Evolutionary conservation across 2,329 filamentous ascomycete species (phyloP), one percentile per base, ranked within the genome.

Genomic region (Blastomyces gilchristii): DNA sequence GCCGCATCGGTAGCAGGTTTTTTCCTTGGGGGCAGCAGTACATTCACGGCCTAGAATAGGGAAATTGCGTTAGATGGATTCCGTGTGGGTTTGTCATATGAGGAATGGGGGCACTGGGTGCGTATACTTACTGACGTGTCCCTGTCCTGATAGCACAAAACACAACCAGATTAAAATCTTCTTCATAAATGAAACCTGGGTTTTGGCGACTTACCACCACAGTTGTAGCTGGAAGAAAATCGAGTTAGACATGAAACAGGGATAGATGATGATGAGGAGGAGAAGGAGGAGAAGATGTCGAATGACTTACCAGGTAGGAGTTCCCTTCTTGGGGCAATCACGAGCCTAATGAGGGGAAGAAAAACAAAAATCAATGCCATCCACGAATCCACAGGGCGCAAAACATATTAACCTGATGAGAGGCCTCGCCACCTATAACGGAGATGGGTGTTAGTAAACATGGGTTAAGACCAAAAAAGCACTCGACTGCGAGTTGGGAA

Each of bases 1-100:
- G 74, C 90, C 90, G 81, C 79, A 81, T 66, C 78, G 78, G 72
- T 85, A 86, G 79, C 84, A 85, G 60, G 83, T 80, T 75, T 85
- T 91, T 79, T 96, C 91, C 83, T 96, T 96, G 72, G 89, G 85
- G 64, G 91, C 88, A 76, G 90, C 86, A 67, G 88, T 87, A 83
- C 93, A 97, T 75, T 97, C 93, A 77, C 92, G 90, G 84, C 89
- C 87, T 89, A 63, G 49, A 52, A 60, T 53, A 47, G 54, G 64
- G 49, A 50, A 60, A 59, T 39, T 60, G 43, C 47, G 43, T 62
- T 39, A 62, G 54, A 31, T 37, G 25, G n/a, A 52, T 45, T 37
- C 12, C 8, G 7, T 34, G n/a, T 52, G 22, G 9, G 16, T 12
- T 50, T 59, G 37, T 45, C 39, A 60, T 61, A 22, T n/a, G 37